Percentiles rank a stretch among this genome's conserved stretches.
These are phyloP conservation scores for Spatholobus suberectus DNA, from an alignment of 306 rosid species.

Conservation along the genomic window DNA sequence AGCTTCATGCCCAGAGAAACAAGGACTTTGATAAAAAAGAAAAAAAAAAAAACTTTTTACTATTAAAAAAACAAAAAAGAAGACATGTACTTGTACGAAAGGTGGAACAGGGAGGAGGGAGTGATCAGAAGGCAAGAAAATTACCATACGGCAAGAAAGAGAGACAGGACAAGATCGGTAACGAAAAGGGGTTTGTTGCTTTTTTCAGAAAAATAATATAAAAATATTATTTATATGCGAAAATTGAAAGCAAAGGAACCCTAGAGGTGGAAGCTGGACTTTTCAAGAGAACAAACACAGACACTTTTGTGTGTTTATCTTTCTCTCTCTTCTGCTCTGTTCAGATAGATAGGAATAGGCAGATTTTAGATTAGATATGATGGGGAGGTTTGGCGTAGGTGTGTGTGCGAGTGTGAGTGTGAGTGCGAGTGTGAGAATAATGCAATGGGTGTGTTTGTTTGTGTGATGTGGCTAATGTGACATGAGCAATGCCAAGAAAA, in stretches of 20 bases:
- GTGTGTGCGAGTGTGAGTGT: neutral
- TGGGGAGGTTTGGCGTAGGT: constrained; percentile 48
- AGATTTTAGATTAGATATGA: constrained; percentile 56
- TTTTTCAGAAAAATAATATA: constrained; percentile 26
- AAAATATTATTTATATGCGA: constrained; percentile 23
- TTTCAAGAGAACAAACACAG: constrained; percentile 44
- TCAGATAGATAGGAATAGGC: constrained; percentile 51
- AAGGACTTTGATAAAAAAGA: constrained; percentile 20
- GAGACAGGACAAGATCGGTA: constrained; percentile 54
- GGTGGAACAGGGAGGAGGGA: constrained; percentile 25
- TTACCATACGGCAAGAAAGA: constrained; percentile 53
- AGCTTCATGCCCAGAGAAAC: constrained; percentile 33
- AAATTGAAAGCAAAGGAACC: constrained; percentile 47
- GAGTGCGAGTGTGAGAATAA: constrained; percentile 37
- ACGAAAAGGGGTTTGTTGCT: constrained; percentile 40
- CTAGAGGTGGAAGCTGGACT: constrained; percentile 40
- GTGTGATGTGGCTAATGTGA: constrained; percentile 54
- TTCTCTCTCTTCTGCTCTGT: constrained; percentile 37
- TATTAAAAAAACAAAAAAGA: neutral
- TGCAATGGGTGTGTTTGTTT: constrained; percentile 27
- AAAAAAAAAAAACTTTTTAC: neutral
- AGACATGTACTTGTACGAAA: constrained; percentile 7
- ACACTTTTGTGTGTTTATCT: constrained; percentile 11
- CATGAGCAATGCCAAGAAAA: constrained; percentile 43
- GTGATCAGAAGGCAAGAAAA: constrained; percentile 38